A percentile compares a stretch with the other conserved stretches of the same genome.
These are phyloP conservation scores for Thymus quinquecostatus DNA, from an alignment of 257 asterid species.

Conservation along the genomic window DNA sequence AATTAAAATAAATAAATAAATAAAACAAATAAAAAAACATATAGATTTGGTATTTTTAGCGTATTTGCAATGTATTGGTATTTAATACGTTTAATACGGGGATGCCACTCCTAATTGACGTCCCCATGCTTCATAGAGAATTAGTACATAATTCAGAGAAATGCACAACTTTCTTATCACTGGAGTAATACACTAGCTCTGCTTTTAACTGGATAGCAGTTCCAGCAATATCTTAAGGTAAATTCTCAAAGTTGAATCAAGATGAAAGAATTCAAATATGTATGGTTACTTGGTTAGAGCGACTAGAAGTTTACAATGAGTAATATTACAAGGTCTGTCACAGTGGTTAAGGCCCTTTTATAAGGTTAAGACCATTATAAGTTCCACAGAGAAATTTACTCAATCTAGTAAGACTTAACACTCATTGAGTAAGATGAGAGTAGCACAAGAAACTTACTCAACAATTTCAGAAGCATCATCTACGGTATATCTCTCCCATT, in stretches of 20 bases:
- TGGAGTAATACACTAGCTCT: neutral
- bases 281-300: neutral
- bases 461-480: slow-evolving; percentile 90
- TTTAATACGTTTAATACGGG: no score
- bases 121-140: neutral
- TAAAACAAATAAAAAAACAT: no score
- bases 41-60: no score
- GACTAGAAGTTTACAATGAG: slow-evolving; percentile 6
- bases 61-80: no score
- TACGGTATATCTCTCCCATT: slow-evolving; percentile 85
- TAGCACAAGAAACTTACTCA: slow-evolving; percentile 49
- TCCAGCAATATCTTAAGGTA: slow-evolving; percentile 17
- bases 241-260: neutral
- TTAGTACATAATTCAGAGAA: slow-evolving; percentile 10
- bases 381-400: slow-evolving; percentile 10
- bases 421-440: slow-evolving; percentile 11
- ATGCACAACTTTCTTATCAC: slow-evolving; percentile 13
- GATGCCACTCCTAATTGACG: no score
- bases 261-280: no score
- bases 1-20: no score
- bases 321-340: slow-evolving; percentile 24
- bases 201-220: slow-evolving; percentile 13
- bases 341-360: neutral
- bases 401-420: slow-evolving; percentile 26
- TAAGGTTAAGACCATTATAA: slow-evolving; percentile 1